These are phyloP conservation scores for Malania oleifera DNA, from an alignment of 164 flowering plant species.

Conservation along the genomic window DNA sequence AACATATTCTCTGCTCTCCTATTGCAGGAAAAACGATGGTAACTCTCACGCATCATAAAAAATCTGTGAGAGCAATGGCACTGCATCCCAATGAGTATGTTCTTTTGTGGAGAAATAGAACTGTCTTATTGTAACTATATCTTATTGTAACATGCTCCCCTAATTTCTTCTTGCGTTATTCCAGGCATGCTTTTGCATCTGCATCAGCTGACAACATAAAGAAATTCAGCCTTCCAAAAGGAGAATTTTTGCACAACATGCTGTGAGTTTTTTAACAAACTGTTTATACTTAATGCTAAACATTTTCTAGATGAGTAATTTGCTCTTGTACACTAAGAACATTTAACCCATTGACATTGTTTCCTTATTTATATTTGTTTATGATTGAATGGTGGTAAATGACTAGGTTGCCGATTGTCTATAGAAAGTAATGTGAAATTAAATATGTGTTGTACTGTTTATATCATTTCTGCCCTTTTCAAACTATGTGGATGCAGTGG, in stretches of 20 bases:
- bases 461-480: no score
- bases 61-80: conserved; percentile 98
- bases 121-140: background rate
- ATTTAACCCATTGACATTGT: no score
- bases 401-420: no score
- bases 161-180: conserved; percentile 9
- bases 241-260: conserved; percentile 98
- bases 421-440: no score
- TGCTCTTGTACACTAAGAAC: no score
- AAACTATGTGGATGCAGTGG: no score
- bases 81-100: conserved; percentile 88
- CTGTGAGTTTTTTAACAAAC: conserved; percentile 60
- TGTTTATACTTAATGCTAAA: no score
- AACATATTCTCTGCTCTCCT: background rate
- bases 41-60: conserved; percentile 95
- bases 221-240: conserved; percentile 89
- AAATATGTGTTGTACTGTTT: no score
- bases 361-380: no score
- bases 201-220: conserved; percentile 99
- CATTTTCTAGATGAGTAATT: no score
- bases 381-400: no score
- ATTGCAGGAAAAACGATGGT: conserved; percentile 79
- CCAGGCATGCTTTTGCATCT: conserved; percentile 87
- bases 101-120: background rate
- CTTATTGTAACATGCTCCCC: background rate